Evolutionary conservation across 352 stramenopile genomes (phyloP), one percentile per base, ranked within the genome.

Genomic region (Hyaloperonospora arabidopsidis): DNA sequence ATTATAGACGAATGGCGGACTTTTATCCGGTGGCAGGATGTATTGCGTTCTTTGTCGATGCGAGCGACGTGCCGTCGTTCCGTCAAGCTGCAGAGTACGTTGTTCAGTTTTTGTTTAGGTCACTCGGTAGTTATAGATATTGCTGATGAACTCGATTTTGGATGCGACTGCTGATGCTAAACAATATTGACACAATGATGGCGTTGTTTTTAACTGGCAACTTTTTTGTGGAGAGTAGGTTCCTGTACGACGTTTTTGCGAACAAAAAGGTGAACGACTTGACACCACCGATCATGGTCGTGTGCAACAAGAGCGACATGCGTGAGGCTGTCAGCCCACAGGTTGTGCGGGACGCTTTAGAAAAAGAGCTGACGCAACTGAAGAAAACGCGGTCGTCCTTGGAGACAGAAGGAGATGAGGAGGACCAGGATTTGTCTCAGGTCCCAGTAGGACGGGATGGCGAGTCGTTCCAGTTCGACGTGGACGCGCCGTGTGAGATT

Each of bases 381-480:
- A 94, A 94, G 72, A 86, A 68, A 41, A 94, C 84, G 23, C 84
- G 84, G 59, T 89, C 80, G 60, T 94, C 84, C 36, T 66, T 94
- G 11, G 84, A 94, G 60, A 84, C 73, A 8, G 79, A 93, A 35
- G 83, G 80, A 44, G 68, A 74, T 28, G 83, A 93, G 14, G 80
- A 93, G 35, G 81, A 91, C 2, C 76, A 91, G 55, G 78, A 88
- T 48, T 59, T 70, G 29, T 74, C 65, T 8, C 72, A 68, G 14
- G 78, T 94, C 32, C 84, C 84, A 2, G 79, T 94, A 11, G 84
- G 84, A 45, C 80, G 84, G 25, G 84, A 94, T 49, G 76, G 69
- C 57, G 64, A 65, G 13, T 36, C 78, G 43, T 94, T 94, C 56
- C 56, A 85, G 45, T 94, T 94, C 25, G 78, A 79, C 40, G 68